Evolutionary conservation across 2,329 filamentous ascomycete species (phyloP).

Genomic region (Helicocarpus griseus): DNA sequence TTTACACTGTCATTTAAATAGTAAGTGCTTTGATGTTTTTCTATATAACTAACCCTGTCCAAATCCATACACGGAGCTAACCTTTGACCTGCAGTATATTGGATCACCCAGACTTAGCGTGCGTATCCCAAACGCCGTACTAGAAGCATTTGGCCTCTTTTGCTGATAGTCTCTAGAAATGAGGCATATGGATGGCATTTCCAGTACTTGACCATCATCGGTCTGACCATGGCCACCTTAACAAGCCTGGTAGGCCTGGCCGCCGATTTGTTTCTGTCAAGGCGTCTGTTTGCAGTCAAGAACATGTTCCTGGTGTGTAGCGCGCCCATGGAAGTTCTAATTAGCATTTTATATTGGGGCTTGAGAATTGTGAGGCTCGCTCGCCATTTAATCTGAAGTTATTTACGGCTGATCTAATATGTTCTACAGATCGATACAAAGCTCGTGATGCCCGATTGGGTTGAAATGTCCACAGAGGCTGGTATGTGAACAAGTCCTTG

Average conservation of each 20-base stretch:
- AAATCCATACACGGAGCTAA: too few relatives aligned
- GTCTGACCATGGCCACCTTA: conserved; percentile 44
- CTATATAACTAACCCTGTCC: too few relatives aligned
- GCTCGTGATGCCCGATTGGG: conserved; percentile 42
- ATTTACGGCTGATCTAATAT: not conserved
- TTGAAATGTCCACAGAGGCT: conserved; percentile 26
- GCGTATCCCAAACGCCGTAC: conserved; percentile 11
- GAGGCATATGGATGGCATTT: conserved; percentile 57
- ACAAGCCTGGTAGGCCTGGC: conserved; percentile 46
- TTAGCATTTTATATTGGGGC: conserved; percentile 53
- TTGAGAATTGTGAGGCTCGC: conserved; percentile 37
- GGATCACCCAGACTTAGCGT: conserved; percentile 35
- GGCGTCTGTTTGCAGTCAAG: conserved; percentile 45
- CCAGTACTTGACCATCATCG: conserved; percentile 56
- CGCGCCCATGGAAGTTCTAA: conserved; percentile 51
- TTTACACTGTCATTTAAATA: conserved; percentile 4
- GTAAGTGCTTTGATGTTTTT: conserved; percentile 3
- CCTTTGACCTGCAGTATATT: conserved; percentile 25
- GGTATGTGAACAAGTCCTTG: too few relatives aligned
- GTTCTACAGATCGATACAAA: conserved; percentile 30
- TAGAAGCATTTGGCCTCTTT: not conserved
- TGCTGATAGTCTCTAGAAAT: conserved; percentile 3
- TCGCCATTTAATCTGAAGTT: not conserved
- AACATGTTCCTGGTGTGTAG: conserved; percentile 49
- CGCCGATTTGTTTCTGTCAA: conserved; percentile 46